Conservation (phyloP, 108 stramenopile genomes). For the Fragilaria radians region DNA sequence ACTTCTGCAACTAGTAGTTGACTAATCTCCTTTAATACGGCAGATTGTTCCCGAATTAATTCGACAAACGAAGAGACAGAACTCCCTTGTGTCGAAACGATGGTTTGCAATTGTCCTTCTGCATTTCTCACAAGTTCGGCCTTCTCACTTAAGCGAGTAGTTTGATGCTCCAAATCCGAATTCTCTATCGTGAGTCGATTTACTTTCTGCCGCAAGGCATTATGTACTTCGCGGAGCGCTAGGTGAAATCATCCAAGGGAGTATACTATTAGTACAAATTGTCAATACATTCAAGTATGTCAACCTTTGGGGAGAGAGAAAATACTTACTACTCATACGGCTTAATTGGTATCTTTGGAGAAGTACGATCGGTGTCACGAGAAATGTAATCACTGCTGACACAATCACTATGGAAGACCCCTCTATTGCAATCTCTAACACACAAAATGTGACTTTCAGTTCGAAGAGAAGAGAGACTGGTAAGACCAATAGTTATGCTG, state of each 20-base stretch:
- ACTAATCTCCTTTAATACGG: neutral
- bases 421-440: neutral
- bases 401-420: neutral
- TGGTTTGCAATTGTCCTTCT: neutral
- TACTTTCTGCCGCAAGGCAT: neutral
- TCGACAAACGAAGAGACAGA: neutral
- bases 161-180: neutral
- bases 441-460: neutral
- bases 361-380: neutral
- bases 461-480: neutral
- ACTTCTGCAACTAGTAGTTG: neutral
- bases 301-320: too few species aligned
- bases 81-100: neutral
- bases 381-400: neutral
- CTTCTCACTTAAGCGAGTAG: neutral
- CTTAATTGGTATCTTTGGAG: neutral
- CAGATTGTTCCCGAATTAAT: neutral
- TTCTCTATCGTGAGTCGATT: conserved; percentile 1
- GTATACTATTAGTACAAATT: too few species aligned
- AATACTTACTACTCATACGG: conserved; percentile 1
- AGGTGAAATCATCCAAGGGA: neutral
- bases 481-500: neutral
- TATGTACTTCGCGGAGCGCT: conserved; percentile 3
- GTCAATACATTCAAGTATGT: too few species aligned
- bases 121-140: neutral